A percentile compares a stretch with the other conserved stretches of the same genome.
phyloP scores from a whole-genome alignment of 2,329 filamentous ascomycete species.

The Sclerotinia nivalis region DNA sequence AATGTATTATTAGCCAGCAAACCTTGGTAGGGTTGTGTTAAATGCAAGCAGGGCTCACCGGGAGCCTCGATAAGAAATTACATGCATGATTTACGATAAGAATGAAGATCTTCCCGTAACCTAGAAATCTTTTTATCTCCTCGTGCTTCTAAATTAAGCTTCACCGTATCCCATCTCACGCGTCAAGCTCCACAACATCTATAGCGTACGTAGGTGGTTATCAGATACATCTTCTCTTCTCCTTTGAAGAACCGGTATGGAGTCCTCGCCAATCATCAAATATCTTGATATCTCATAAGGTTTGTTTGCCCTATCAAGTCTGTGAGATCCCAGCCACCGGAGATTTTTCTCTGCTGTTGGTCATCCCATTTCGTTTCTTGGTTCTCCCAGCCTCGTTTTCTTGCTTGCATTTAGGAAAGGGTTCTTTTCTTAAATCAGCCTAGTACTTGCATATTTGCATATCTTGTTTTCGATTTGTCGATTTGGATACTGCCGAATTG shows the following conservation, averaged over 20 bases:
- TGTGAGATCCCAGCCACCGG: slow-evolving; percentile 18
- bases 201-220: neutral
- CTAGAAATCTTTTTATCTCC: too few species aligned
- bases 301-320: neutral
- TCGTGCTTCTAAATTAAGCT: neutral
- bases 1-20: too few species aligned
- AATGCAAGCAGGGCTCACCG: neutral
- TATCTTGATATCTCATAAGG: neutral
- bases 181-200: neutral
- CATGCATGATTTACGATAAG: neutral
- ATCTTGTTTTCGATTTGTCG: neutral
- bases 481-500: neutral
- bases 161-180: neutral
- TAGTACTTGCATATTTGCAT: neutral
- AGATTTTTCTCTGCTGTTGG: neutral
- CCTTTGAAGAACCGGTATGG: neutral
- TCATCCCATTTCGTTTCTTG: slow-evolving; percentile 7
- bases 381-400: slow-evolving; percentile 1
- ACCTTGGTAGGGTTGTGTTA: too few species aligned
- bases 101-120: neutral
- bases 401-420: neutral
- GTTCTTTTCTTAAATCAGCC: neutral
- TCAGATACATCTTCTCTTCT: neutral
- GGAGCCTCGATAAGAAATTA: neutral
- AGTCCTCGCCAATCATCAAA: too few species aligned